Evolutionary conservation across 164 flowering plant genomes (phyloP), one percentile per base, ranked within the genome.

Genomic region (Chloranthus sessilifolius): DNA sequence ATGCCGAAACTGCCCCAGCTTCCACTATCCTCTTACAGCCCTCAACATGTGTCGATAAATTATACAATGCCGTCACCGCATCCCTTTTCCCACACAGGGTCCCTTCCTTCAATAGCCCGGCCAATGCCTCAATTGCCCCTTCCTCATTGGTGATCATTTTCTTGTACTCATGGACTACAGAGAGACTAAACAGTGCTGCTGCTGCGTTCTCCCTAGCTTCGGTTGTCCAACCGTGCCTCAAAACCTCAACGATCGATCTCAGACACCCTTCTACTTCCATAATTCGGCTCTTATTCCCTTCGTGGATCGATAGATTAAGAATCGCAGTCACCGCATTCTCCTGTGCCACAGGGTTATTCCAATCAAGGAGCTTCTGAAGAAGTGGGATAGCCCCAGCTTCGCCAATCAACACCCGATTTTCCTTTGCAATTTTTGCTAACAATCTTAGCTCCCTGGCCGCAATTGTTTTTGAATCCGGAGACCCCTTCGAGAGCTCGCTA

Each of bases 171-270:
- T 84, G 88, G 49, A 82, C 85, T 1, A 86, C 84, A 6, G 95
- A 89, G 17, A 89, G 79, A 61, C 97, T 89, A 55, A 89, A 89
- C 54, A 89, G 70, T 3, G 95, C 82, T 0, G 97, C 97, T 5
- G 97, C 97, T 38, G 97, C 95, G 59, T 89, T 89, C 58, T 84
- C 97, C 59, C 80, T 69, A 24, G 88, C 86, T 47, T 84, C 94
- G 0, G 71, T 70, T 0, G 88, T 84, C 41, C 63, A 63, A 25
- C 97, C 97, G 39, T 56, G 58, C 48, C 74, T 71, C 41, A 89
- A 53, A 43, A 87, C 97, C 12, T 63, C 64, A 40, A 84, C 86
- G 24, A 89, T 78, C 0, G 80, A 68, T 16, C 61, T 53, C 47
- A 89, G 60, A 58, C 92, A 83, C 16, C 84, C 95, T 29, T 64